Conservation (phyloP, 164 flowering plant genomes). For the Stephania yunnanensis region DNA sequence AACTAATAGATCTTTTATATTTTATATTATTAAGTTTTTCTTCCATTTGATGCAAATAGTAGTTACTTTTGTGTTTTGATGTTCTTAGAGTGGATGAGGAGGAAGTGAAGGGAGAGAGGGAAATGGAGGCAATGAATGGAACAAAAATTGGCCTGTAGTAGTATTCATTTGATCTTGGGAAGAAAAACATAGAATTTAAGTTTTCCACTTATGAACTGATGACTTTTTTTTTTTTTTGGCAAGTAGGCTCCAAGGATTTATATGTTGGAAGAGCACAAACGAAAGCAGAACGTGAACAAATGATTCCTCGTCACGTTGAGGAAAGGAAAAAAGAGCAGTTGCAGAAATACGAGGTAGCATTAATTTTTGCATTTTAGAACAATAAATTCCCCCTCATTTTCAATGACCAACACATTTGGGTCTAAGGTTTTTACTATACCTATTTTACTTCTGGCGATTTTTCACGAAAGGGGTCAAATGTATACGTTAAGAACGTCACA, state of each 20-base stretch:
- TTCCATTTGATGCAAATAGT: no score
- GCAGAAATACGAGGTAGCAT: slow-evolving; percentile 14
- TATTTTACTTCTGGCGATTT: neutral
- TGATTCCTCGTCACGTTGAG: slow-evolving; percentile 8
- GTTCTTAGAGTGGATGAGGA: no score
- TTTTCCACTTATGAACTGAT: neutral
- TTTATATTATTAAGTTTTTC: no score
- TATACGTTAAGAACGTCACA: slow-evolving; percentile 36
- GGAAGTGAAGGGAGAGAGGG: no score
- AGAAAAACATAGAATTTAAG: neutral
- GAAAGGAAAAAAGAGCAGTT: neutral
- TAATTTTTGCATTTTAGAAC: no score
- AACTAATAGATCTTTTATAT: no score
- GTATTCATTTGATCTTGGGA: neutral
- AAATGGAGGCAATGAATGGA: no score
- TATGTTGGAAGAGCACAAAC: slow-evolving; percentile 40
- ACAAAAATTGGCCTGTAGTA: no score
- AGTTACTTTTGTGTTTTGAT: no score
- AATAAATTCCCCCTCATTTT: no score
- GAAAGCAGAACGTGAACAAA: slow-evolving; percentile 33
- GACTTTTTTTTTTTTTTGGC: neutral
- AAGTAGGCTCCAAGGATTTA: slow-evolving; percentile 35
- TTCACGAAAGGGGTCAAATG: slow-evolving; percentile 18
- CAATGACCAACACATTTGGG: no score
- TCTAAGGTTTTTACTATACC: neutral